A percentile compares a stretch with the other conserved stretches of the same genome.
These are phyloP conservation scores for Esteya vermicola DNA, from an alignment of 2,329 filamentous ascomycete species.

Conservation along the genomic window DNA sequence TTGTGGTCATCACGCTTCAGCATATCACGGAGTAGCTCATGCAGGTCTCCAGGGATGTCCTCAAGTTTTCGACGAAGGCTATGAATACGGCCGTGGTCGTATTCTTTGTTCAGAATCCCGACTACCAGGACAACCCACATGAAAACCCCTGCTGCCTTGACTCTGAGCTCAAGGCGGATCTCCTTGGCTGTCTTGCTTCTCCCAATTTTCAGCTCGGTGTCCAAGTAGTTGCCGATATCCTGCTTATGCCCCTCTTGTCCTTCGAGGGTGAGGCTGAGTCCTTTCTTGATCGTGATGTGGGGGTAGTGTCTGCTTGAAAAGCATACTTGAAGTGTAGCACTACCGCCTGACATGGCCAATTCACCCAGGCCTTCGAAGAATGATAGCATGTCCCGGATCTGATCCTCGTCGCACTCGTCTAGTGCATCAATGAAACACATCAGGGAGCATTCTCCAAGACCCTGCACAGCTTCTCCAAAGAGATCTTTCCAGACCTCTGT, in stretches of 20 bases:
- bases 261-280: constrained; percentile 19
- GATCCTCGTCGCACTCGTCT: constrained; percentile 30
- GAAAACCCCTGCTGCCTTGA: constrained; percentile 27
- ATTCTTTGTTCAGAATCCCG: constrained; percentile 22
- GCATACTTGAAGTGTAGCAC: constrained; percentile 20
- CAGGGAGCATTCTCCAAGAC: constrained; percentile 5
- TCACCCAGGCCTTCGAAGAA: constrained; percentile 26
- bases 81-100: constrained; percentile 13
- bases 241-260: constrained; percentile 20
- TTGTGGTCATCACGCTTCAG: constrained; percentile 29
- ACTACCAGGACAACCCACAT: constrained; percentile 28
- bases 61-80: constrained; percentile 15
- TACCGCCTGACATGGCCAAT: constrained; percentile 5
- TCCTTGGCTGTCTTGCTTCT: constrained; percentile 5
- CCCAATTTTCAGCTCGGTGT: constrained; percentile 2
- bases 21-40: constrained; percentile 21
- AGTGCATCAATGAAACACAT: constrained; percentile 26
- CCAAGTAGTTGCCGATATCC: not conserved
- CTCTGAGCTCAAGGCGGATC: constrained; percentile 15
- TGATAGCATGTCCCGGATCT: constrained; percentile 26
- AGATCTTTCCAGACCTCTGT: constrained; percentile 4
- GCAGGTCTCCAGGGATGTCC: not conserved
- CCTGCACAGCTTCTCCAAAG: constrained; percentile 8
- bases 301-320: constrained; percentile 36
- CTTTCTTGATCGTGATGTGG: constrained; percentile 18